These are phyloP conservation scores for Oryza coarctata DNA, from an alignment of 176 grass and related monocot species.

Conservation along the genomic window DNA sequence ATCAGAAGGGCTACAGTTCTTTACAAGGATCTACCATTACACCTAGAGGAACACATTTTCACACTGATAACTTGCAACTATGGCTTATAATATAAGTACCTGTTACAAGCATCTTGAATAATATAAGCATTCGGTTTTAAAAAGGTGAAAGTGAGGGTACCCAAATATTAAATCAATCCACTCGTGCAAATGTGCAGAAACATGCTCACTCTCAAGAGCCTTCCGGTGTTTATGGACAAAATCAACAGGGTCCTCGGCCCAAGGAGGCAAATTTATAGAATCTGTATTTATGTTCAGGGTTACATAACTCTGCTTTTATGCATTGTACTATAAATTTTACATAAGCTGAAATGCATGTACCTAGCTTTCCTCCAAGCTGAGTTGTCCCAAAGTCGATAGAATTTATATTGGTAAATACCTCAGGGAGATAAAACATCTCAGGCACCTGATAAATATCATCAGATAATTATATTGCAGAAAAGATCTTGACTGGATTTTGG, in stretches of 20 bases:
- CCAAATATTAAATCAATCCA: conserved; percentile 99
- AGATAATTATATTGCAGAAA: conserved; percentile 31
- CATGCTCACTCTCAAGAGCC: conserved; percentile 96
- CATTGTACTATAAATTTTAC: conserved; percentile 13
- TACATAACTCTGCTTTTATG: conserved; percentile 4
- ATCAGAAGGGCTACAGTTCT: background rate
- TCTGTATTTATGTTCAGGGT: conserved; percentile 53
- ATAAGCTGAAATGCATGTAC: conserved; percentile 42
- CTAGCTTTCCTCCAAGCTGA: conserved; percentile 96
- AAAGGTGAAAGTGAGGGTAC: conserved; percentile 30
- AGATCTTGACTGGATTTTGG: conserved; percentile 23
- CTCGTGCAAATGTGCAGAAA: conserved; percentile 90
- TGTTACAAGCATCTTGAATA: background rate
- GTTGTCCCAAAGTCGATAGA: conserved; percentile 89
- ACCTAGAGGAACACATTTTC: background rate
- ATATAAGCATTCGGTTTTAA: background rate
- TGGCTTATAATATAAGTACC: background rate
- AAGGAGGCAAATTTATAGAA: conserved; percentile 86
- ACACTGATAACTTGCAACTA: background rate
- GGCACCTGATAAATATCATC: conserved; percentile 70
- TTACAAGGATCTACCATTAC: background rate
- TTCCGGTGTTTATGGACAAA: conserved; percentile 97
- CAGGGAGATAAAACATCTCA: conserved; percentile 99
- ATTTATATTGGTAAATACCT: conserved; percentile 84
- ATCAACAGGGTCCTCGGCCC: conserved; percentile 92